Base-by-base conservation (phyloP, 2,329 filamentous ascomycete genomes). In the Fusarium protoensiforme region DNA sequence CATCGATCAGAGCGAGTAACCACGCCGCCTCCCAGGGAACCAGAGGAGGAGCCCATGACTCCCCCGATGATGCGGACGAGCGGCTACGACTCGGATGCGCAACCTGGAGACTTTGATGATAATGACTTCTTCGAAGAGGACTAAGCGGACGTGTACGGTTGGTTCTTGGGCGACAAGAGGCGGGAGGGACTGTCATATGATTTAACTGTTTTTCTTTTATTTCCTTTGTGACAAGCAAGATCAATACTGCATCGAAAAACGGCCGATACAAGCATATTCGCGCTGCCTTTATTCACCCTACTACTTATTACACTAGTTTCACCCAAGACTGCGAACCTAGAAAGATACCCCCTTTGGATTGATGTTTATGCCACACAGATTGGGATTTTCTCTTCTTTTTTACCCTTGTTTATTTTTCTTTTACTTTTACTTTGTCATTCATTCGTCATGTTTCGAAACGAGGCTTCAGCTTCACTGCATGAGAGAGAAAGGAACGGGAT, bases 21-120 rank as follows among this genome's bases (percentile, higher is more conserved):
- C 39, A 73, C 88, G 2, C 83, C 84, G 61, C 84, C 83, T 24
- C 84, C 81, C 27, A 81, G 81, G 65, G 80, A 82, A 71, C 73
- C 77, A n/a, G 77, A 77, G 75, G 74, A 78, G 18, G 83, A 83
- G 48, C 88, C 88, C 7, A 83, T 87, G 69, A 92, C 90, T 64
- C 90, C 90, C 31, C 89, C 89, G 0, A 91, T 92, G 88, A 89
- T 90, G 87, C 84, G 84, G 36, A 80, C 86, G 36, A 86, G 85
- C 67, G 85, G 85, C 35, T 92, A 92, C 78, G 90, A 92, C 78
- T 85, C 85, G 33, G 90, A 92, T 79, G 90, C 90, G 8, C 87
- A 87, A 39, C 85, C 87, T 4, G 89, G 87, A 65, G 87, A 89
- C 62, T 89, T 89, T 81, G 88, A 90, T 75, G 88, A 90, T 78